Evolutionary conservation across 2,329 filamentous ascomycete genomes (phyloP).

Genomic region (Xylariaceae sp.): DNA sequence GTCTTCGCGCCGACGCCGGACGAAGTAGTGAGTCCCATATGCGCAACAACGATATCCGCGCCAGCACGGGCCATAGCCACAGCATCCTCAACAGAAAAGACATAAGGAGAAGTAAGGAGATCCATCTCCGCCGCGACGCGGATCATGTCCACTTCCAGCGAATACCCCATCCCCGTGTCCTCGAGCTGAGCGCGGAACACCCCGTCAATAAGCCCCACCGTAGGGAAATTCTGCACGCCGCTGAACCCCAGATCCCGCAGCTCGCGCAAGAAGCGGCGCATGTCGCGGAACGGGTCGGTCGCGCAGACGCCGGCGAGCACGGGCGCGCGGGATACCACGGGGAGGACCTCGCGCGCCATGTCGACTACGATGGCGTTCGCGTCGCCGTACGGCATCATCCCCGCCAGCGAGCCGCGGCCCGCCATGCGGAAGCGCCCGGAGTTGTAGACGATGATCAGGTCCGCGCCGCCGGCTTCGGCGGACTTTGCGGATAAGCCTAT

Average conservation of each 20-base stretch:
- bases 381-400: conserved; percentile 67
- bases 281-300: conserved; percentile 64
- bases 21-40: conserved; percentile 63
- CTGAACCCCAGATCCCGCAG: conserved; percentile 61
- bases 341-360: conserved; percentile 65
- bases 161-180: conserved; percentile 68
- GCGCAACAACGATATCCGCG: conserved; percentile 63
- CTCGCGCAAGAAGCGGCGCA: conserved; percentile 56
- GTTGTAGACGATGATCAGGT: conserved; percentile 70
- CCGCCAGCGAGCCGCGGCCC: conserved; percentile 63
- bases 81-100: conserved; percentile 60
- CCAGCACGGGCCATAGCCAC: conserved; percentile 59
- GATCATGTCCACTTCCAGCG: conserved; percentile 63
- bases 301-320: conserved; percentile 68
- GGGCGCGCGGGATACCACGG: conserved; percentile 58
- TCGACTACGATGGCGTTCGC: conserved; percentile 66
- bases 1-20: conserved; percentile 61
- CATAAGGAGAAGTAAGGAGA: conserved; percentile 65
- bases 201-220: conserved; percentile 66
- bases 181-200: conserved; percentile 63
- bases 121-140: conserved; percentile 54
- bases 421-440: conserved; percentile 70
- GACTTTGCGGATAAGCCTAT: conserved; percentile 69
- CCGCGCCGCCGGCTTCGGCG: conserved; percentile 63
- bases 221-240: conserved; percentile 71